These are phyloP conservation scores for Agroathelia rolfsii DNA, from an alignment of 1,284 basidiomycete species.

Conservation along the genomic window DNA sequence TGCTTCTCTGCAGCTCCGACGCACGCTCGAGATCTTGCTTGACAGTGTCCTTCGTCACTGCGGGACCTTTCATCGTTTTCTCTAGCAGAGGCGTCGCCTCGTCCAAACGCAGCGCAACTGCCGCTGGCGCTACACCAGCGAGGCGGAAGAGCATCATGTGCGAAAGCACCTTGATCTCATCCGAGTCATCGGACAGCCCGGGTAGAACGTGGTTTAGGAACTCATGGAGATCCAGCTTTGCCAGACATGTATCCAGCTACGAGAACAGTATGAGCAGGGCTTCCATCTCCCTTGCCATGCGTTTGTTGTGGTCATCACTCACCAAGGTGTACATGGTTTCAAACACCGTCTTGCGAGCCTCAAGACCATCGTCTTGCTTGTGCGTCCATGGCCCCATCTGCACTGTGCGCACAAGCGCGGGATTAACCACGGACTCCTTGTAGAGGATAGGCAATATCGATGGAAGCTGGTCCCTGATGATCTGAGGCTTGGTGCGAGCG, in stretches of 20 bases:
- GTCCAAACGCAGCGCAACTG: slow-evolving; percentile 72
- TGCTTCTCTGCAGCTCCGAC: slow-evolving; percentile 83
- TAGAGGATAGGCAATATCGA: slow-evolving; percentile 79
- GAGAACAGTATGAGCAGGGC: too few species aligned
- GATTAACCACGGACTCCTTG: slow-evolving; percentile 73
- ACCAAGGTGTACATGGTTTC: slow-evolving; percentile 96
- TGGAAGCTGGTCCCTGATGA: slow-evolving; percentile 79
- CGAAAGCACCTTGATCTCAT: slow-evolving; percentile 95
- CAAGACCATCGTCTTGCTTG: slow-evolving; percentile 87
- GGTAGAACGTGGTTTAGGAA: slow-evolving; percentile 78
- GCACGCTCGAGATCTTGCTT: slow-evolving; percentile 96
- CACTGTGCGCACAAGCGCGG: slow-evolving; percentile 81
- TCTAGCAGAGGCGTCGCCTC: slow-evolving; percentile 77
- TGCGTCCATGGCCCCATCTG: slow-evolving; percentile 99
- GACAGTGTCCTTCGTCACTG: slow-evolving; percentile 87
- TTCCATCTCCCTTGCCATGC: too few species aligned
- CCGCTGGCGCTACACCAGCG: slow-evolving; percentile 74
- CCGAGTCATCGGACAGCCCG: slow-evolving; percentile 82
- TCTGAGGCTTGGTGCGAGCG: slow-evolving; percentile 86
- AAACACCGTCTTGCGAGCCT: slow-evolving; percentile 92
- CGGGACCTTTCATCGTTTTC: slow-evolving; percentile 85
- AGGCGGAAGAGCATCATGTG: slow-evolving; percentile 94
- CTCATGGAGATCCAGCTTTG: slow-evolving; percentile 76
- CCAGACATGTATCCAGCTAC: slow-evolving; percentile 83
- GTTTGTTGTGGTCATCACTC: too few species aligned